A percentile compares a stretch with the other conserved stretches of the same genome.
These are phyloP conservation scores for Haematococcus lacustris DNA, from an alignment of 139 green algal genomes.

Conservation along the genomic window DNA sequence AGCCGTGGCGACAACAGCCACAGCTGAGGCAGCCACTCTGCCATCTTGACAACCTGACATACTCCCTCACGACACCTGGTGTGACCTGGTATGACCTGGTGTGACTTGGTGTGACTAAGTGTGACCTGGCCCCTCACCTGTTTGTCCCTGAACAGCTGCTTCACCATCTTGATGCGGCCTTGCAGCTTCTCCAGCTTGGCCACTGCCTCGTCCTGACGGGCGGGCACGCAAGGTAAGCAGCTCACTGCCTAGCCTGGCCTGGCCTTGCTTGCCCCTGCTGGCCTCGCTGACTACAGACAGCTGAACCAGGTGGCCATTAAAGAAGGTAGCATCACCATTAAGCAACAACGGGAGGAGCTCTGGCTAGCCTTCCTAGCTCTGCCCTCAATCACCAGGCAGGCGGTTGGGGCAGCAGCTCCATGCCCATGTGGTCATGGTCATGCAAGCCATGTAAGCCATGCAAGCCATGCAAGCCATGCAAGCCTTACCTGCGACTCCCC, in stretches of 20 bases:
- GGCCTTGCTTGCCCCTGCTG: neutral
- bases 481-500: constrained; percentile 40
- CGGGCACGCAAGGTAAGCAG: neutral
- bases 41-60: neutral
- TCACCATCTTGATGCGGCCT: constrained; percentile 61
- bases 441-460: too few relatives aligned
- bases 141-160: constrained; percentile 80
- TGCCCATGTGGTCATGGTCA: too few relatives aligned
- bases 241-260: neutral
- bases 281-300: too few relatives aligned
- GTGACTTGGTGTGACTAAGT: too few relatives aligned
- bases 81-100: too few relatives aligned
- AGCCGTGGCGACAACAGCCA: neutral
- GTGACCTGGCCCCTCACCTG: constrained; percentile 9
- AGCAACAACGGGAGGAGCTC: too few relatives aligned
- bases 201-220: constrained; percentile 51
- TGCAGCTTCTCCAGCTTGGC: constrained; percentile 63
- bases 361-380: neutral
- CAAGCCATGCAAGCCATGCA: too few relatives aligned
- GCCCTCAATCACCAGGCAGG: too few relatives aligned
- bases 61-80: too few relatives aligned
- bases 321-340: too few relatives aligned
- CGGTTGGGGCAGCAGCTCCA: too few relatives aligned
- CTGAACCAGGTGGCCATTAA: too few relatives aligned
- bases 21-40: neutral